A percentile compares a stretch with the other conserved stretches of the same genome.
Evolutionary conservation across 768 basidiomycete species (phyloP).

Genomic region (Boletus tylopilopsis): DNA sequence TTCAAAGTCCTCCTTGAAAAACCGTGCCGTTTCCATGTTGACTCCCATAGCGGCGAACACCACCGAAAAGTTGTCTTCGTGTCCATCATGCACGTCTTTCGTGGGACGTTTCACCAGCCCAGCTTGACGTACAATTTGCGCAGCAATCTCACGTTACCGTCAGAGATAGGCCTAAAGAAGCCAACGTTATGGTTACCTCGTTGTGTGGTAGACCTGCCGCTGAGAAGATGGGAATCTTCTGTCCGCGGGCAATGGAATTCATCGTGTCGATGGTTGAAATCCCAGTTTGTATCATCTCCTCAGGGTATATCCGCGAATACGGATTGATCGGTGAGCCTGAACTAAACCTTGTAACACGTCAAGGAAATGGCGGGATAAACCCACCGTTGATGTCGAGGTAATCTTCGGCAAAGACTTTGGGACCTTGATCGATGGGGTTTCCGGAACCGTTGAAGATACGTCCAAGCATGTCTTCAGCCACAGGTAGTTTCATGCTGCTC

Average conservation of each 20-base stretch:
- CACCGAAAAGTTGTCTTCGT: constrained; percentile 99
- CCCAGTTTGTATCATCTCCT: constrained; percentile 99
- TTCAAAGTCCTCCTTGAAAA: constrained; percentile 99
- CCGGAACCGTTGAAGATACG: constrained; percentile 99
- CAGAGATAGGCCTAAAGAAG: constrained; percentile 23
- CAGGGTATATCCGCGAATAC: constrained; percentile 97
- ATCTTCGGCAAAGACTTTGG: constrained; percentile 98
- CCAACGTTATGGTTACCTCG: constrained; percentile 53
- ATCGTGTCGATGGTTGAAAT: constrained; percentile 97
- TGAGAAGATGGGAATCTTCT: constrained; percentile 99
- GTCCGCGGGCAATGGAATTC: constrained; percentile 99
- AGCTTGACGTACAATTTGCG: constrained; percentile 99
- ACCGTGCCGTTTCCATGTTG: constrained; percentile 99
- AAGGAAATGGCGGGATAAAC: constrained; percentile 24
- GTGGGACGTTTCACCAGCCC: constrained; percentile 95
- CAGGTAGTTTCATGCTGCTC: constrained; percentile 97
- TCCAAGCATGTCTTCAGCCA: constrained; percentile 98
- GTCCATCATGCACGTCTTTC: constrained; percentile 96
- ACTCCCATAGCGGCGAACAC: constrained; percentile 99
- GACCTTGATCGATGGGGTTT: constrained; percentile 96
- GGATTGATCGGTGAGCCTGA: constrained; percentile 97
- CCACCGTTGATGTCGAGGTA: constrained; percentile 98
- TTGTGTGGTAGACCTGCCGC: constrained; percentile 99
- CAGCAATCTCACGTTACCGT: constrained; percentile 73
- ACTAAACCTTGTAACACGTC: constrained; percentile 21